Base-by-base conservation (phyloP, 139 green algal species). In the Edaphochlamys debaryana region DNA sequence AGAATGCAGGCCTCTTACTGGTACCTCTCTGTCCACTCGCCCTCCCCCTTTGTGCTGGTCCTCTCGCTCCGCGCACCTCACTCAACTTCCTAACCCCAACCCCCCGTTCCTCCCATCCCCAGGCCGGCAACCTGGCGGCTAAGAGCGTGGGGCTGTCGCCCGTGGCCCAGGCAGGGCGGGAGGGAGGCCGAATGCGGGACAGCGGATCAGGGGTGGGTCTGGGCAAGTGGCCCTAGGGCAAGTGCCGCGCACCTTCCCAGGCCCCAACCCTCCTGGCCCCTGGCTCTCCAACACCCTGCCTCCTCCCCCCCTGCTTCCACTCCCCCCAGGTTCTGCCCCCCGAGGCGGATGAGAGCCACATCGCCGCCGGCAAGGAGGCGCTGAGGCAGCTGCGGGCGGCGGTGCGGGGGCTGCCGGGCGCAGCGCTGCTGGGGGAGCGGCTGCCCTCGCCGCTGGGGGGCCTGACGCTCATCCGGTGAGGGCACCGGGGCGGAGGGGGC, bases 281-380 rank as follows among this genome's bases (percentile, higher is more conserved):
- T n/a, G n/a, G n/a, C n/a, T n/a, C n/a, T n/a, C n/a, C n/a, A n/a
- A n/a, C n/a, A n/a, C n/a, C n/a, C n/a, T n/a, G n/a, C n/a, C n/a
- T n/a, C n/a, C n/a, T n/a, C n/a, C n/a, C n/a, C n/a, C n/a, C n/a
- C n/a, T n/a, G n/a, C n/a, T n/a, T n/a, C n/a, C n/a, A n/a, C n/a
- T n/a, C n/a, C n/a, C n/a, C n/a, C n/a, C n/a, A 69, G 40, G 78
- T 89, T n/a, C 48, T 87, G 50, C 79, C 80, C 36, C 83, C 91
- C 13, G 91, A 97, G 84, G 60, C 69, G 0, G 95, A 98, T 42
- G 95, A 98, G 89, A 88, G 90, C 0, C 95, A 98, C 90, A 93
- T 98, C 34, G 85, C 85, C 6, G 85, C 85, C 22, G 89, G 77
- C 62, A 94, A 90, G 73, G 48, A 88, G 69, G 40, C 83, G 6